These are phyloP conservation scores for Collybia nuda DNA, from an alignment of 768 basidiomycete genomes.

Conservation along the genomic window DNA sequence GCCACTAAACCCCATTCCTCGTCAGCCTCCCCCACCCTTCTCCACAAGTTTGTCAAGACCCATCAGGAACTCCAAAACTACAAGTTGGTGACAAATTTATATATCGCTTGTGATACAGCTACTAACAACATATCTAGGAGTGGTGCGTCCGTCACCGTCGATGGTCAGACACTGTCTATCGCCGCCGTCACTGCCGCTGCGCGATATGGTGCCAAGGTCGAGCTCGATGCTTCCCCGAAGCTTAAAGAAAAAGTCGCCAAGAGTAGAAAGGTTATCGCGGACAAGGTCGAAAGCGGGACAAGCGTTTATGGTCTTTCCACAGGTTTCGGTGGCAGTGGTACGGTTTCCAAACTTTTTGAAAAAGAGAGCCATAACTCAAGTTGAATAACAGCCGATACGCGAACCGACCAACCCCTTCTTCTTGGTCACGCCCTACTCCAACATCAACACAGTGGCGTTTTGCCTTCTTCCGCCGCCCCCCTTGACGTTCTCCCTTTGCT, in stretches of 20 bases:
- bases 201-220: conserved; percentile 37
- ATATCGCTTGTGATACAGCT: background rate
- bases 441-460: conserved; percentile 76
- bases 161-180: conserved; percentile 57
- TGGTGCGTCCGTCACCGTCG: conserved; percentile 48
- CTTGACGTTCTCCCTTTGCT: conserved; percentile 63
- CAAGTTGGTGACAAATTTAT: conserved; percentile 37
- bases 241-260: conserved; percentile 52
- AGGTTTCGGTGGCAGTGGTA: conserved; percentile 75
- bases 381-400: conserved; percentile 62
- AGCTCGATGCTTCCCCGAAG: conserved; percentile 21
- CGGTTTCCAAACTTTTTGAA: no score
- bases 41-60: conserved; percentile 42
- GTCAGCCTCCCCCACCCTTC: conserved; percentile 15
- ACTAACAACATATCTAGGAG: conserved; percentile 27
- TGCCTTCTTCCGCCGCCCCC: conserved; percentile 52
- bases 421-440: conserved; percentile 85
- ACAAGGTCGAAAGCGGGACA: conserved; percentile 64
- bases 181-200: conserved; percentile 56
- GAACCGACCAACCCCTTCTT: conserved; percentile 69
- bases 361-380: no score
- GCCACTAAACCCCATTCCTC: background rate
- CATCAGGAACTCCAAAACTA: conserved; percentile 54
- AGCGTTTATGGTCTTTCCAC: conserved; percentile 85
- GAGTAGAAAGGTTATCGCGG: conserved; percentile 64